Percentiles rank a stretch among this genome's conserved stretches.
Evolutionary conservation across 164 flowering plant species (phyloP).

Genomic region (Akebia trifoliata): DNA sequence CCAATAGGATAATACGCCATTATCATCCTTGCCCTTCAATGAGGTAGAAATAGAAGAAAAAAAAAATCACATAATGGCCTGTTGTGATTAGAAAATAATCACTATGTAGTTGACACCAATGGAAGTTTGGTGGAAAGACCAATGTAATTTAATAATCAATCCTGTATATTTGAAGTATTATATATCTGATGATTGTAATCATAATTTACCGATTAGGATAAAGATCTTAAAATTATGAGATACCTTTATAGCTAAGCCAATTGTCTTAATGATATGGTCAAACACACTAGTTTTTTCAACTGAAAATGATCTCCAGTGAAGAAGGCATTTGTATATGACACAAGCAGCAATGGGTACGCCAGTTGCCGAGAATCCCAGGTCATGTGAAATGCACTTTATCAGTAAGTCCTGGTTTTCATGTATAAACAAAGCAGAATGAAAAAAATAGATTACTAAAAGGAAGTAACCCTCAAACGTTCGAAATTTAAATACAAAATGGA

Average conservation of each 20-base stretch:
- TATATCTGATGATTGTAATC: no score
- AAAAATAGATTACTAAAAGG: not conserved
- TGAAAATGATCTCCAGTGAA: conserved; percentile 99
- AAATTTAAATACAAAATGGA: not conserved
- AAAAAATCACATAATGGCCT: conserved; percentile 10
- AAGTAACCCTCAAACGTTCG: not conserved
- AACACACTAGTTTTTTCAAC: conserved; percentile 93
- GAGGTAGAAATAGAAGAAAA: conserved; percentile 10
- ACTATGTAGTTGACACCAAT: no score
- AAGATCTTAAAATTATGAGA: not conserved
- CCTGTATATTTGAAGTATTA: no score
- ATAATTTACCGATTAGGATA: not conserved
- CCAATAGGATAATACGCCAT: conserved; percentile 80
- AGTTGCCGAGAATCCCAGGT: conserved; percentile 79
- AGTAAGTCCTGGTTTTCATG: conserved; percentile 96
- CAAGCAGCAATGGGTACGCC: conserved; percentile 91
- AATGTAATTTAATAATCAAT: no score
- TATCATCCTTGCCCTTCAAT: conserved; percentile 75
- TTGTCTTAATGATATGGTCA: conserved; percentile 89
- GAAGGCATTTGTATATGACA: conserved; percentile 89
- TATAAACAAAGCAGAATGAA: conserved; percentile 7
- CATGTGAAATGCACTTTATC: conserved; percentile 80
- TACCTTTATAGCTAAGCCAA: conserved; percentile 87
- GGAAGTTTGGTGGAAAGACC: no score
- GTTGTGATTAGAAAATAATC: no score